Base-by-base conservation (phyloP, 2,329 filamentous ascomycete species). In the Mariannaea sp. region DNA sequence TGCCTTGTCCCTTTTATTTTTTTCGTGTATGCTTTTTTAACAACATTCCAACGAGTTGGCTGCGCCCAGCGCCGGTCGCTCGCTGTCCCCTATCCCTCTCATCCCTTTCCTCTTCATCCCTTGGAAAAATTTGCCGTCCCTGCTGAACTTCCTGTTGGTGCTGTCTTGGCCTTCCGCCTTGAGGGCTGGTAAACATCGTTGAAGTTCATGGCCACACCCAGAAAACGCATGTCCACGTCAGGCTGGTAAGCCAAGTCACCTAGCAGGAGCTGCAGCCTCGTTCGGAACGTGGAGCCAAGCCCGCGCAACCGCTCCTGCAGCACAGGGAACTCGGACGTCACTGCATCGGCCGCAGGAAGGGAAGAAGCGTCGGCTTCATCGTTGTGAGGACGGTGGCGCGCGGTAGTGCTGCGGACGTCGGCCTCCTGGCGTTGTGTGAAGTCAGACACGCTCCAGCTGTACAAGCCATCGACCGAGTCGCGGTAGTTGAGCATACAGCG, bases 151-250 rank as follows among this genome's bases (percentile, higher is more conserved):
- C 64, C 60, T 6, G 64, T 55, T 29, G 53, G 59, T 10, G 61
- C 57, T 5, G 65, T 45, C 71, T 77, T 80, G 53, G 80, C 75
- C 73, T 86, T 85, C 70, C 86, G 82, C 65, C 86, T 80, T 38
- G 86, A 83, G 12, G 90, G 89, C 72, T 90, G 84, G 72, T 97
- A 97, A 20, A 96, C 89, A 70, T 97, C 93, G 73, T 99, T 99
- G 74, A 97, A 99, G 74, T 97, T 99, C 91, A 99, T 97, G 33
- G 94, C 90, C 40, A 97, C 92, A 32, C 91, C 94, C 61, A 99
- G 75, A 78, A 97, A 97, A 49, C 93, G 82, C 86, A 99, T 90
- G 71, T 99, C 94, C 45, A 92, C 87, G 70, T 99, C 94, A 1
- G 92, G 88, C 73, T 97, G 93, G 73, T 95, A 93, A 7, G 91